Conservation (phyloP, 2,329 filamentous ascomycete species). For the Neocatenulostroma microsporum region DNA sequence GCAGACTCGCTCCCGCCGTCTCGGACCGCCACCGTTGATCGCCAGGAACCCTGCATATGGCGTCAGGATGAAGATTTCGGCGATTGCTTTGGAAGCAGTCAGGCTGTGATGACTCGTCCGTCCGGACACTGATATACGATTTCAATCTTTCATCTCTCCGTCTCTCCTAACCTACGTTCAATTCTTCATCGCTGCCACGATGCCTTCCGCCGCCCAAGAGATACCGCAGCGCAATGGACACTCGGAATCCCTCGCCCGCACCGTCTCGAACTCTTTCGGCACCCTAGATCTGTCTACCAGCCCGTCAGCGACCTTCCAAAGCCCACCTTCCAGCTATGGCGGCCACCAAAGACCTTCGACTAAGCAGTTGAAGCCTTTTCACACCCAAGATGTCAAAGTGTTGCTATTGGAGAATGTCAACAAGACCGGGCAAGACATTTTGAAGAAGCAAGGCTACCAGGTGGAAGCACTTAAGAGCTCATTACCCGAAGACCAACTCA, state of each 20-base stretch:
- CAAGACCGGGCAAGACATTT: slow-evolving; percentile 73
- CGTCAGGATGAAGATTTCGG: background rate
- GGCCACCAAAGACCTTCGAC: slow-evolving; percentile 35
- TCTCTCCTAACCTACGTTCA: background rate
- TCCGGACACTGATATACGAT: background rate
- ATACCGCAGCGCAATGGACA: slow-evolving; percentile 27
- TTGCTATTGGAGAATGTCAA: slow-evolving; percentile 95
- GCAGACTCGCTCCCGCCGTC: too few species aligned
- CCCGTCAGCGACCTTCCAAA: slow-evolving; percentile 66
- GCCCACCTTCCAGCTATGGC: slow-evolving; percentile 51
- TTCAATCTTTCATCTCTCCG: too few species aligned
- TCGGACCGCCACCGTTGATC: too few species aligned
- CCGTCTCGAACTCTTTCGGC: slow-evolving; percentile 36
- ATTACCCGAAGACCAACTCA: slow-evolving; percentile 83
- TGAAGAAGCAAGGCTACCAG: slow-evolving; percentile 84
- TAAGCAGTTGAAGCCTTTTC: slow-evolving; percentile 90
- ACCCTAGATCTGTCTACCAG: slow-evolving; percentile 61
- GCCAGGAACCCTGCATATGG: background rate
- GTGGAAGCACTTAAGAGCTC: slow-evolving; percentile 87
- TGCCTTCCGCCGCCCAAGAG: slow-evolving; percentile 27
- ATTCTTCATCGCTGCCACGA: slow-evolving; percentile 8
- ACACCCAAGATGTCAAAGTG: slow-evolving; percentile 93
- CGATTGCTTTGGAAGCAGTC: background rate
- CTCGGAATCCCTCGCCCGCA: slow-evolving; percentile 14
- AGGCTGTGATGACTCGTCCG: background rate